Evolutionary conservation across 1,139 yeast genomes (phyloP), one percentile per base, ranked within the genome.

Genomic region (Blastobotrys arbuscula): DNA sequence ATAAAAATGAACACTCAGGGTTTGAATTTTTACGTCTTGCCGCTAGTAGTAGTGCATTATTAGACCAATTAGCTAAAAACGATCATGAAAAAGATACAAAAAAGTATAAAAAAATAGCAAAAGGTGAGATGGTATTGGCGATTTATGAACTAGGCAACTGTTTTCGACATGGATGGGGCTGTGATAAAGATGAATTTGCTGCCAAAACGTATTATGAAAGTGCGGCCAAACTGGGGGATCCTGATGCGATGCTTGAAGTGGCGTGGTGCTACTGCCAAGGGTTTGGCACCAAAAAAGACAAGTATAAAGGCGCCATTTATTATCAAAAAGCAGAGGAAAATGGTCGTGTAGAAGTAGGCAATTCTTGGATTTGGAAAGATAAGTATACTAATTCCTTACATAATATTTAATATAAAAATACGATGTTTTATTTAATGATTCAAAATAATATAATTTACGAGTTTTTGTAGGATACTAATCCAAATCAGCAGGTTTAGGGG

Each of bases 311-410:
- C 2, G 69, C 69, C 8, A 60, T 57, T 53, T 62, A 54, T 50
- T 59, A 57, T 45, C 53, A 66, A 20, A 55, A 55, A 59, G 69
- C 68, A 2, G 66, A 62, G 49, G 51, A 53, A 20, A 39, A 45
- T 18, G 68, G 68, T 19, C 54, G 57, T 23, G 44, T 34, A 2
- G 68, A 65, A 47, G 68, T 66, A 2, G 69, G 69, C 26, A 62
- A 60, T 47, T 62, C 67, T 36, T 65, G 69, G 69, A 64, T 65
- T 24, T 65, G 69, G 69, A 62, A 59, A 50, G 58, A 54, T n/a
- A 61, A 61, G 48, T 61, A 61, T 39, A 50, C 58, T 36, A 37
- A 40, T 5, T 13, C 12, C 31, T 9, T 26, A 45, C n/a, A n/a
- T n/a, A n/a, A n/a, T n/a, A n/a, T n/a, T n/a, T n/a, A n/a, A n/a